phyloP scores from a whole-genome alignment of 306 rosid genomes.

The Acacia crassicarpa region DNA sequence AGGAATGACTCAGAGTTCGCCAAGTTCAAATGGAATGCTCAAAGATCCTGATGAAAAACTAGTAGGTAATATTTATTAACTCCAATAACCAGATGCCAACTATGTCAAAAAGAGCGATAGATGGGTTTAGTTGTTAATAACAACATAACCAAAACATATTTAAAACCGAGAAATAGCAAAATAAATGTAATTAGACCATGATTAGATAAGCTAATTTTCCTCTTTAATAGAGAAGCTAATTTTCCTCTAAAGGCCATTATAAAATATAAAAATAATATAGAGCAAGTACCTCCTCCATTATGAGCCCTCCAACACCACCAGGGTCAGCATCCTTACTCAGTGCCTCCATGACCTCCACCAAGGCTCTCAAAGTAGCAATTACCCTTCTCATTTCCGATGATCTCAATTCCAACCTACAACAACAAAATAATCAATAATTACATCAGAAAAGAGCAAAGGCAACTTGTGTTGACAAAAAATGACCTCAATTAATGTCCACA shows the following conservation, averaged over 20 bases:
- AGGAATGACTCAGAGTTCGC: background rate
- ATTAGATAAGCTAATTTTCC: constrained; percentile 9
- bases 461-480: constrained; percentile 18
- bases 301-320: constrained; percentile 73
- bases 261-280: constrained; percentile 25
- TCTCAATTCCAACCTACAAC: constrained; percentile 51
- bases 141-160: background rate
- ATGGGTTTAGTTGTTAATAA: constrained; percentile 21
- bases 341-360: constrained; percentile 93
- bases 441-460: constrained; percentile 20
- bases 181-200: constrained; percentile 8
- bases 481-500: constrained; percentile 9
- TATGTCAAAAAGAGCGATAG: constrained; percentile 19
- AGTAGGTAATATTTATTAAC: constrained; percentile 4
- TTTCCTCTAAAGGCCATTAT: constrained; percentile 18
- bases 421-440: constrained; percentile 31
- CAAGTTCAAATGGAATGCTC: constrained; percentile 25
- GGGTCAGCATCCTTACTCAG: constrained; percentile 87
- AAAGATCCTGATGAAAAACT: constrained; percentile 23
- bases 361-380: constrained; percentile 77
- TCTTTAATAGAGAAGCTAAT: constrained; percentile 12
- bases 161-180: constrained; percentile 14
- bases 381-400: constrained; percentile 67
- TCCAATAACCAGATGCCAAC: background rate
- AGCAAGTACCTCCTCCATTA: constrained; percentile 78